Evolutionary conservation across 2,329 filamentous ascomycete genomes (phyloP), one percentile per base, ranked within the genome.

Genomic region (Cyanodermella asteris): DNA sequence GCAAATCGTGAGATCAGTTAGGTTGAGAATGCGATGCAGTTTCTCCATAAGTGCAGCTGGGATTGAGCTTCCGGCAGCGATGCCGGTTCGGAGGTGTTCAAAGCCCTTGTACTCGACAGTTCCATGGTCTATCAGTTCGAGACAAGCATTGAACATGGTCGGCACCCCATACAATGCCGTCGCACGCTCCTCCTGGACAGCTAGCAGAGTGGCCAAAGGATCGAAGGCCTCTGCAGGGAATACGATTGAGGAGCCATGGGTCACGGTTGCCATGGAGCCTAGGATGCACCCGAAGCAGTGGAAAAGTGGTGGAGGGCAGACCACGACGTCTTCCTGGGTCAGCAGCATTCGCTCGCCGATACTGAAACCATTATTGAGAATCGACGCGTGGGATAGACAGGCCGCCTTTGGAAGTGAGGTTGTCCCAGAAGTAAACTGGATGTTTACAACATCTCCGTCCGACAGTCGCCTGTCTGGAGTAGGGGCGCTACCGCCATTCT

Each of bases 391-490:
- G 1, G 66, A 72, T 16, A 97, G 61, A 53, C 81, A 90, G 2
- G 84, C 84, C 0, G 87, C 87, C 51, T 94, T 94, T 13, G 82
- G 84, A 40, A 64, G 59, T 1, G 76, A 77, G 0, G 87, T 94
- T 0, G 87, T 94, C n/a, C 84, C 87, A 0, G 74, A 84, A 0
- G 87, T 97, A 53, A 94, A 94, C 46, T 94, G 84, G 34, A 94
- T 91, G 43, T 93, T 94, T 36, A 90, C 72, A 3, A 74, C 68
- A 25, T 94, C 84, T 31, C 64, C 45, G 0, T 68, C 56, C 72
- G 24, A 47, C 13, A 46, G 16, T 38, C 37, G 7, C 42, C 55
- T 44, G 47, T 54, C 31, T 40, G 48, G 38, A 31, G 46, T 30
- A 23, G 29, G 31, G 23, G 40, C 40, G 28, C 47, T 39, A n/a